Evolutionary conservation across 2,329 filamentous ascomycete genomes (phyloP), one percentile per base, ranked within the genome.

Genomic region (Ophiosphaerella herpotricha): DNA sequence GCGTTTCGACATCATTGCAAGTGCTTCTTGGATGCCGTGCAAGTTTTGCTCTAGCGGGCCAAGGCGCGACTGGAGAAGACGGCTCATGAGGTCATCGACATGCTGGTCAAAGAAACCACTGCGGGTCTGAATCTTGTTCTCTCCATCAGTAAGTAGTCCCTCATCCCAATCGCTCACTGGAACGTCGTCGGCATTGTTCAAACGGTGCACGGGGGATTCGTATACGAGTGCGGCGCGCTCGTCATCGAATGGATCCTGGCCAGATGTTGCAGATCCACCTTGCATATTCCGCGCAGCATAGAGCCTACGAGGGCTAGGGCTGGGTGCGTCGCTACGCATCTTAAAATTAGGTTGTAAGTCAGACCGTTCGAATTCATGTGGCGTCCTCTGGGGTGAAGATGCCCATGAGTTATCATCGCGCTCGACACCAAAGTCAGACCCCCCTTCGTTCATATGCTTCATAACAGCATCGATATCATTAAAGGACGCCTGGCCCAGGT

Each of bases 381-480:
- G 58, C 52, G 73, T 63, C 61, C 68, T 48, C 43, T 66, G 61
- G 37, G 60, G 63, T 46, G 68, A 71, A 11, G 67, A 68, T 12
- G 68, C 70, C 65, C 72, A 75, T 37, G 71, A 66, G n/a, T 80
- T 77, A 12, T 78, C 70, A 7, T 76, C 76, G 64, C 85, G 86
- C 66, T 91, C 89, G 51, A 91, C 83, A 11, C 89, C 89, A 70
- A 88, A 84, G 43, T 87, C 85, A 1, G 88, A 88, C 58, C 91
- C 85, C 40, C 80, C 84, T 50, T 86, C 82, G 62, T 91, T 87
- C 62, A 97, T 82, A 52, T 94, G 88, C 57, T 87, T 85, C 91
- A 97, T 96, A 44, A 97, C 86, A 38, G 88, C 90, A 76, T 97
- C 92, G 64, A 97, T 92, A 67, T 97, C 91, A 60, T 93, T 87